A percentile compares a stretch with the other conserved stretches of the same genome.
These are phyloP conservation scores for Epithele typhae DNA, from an alignment of 768 basidiomycete genomes.

Conservation along the genomic window DNA sequence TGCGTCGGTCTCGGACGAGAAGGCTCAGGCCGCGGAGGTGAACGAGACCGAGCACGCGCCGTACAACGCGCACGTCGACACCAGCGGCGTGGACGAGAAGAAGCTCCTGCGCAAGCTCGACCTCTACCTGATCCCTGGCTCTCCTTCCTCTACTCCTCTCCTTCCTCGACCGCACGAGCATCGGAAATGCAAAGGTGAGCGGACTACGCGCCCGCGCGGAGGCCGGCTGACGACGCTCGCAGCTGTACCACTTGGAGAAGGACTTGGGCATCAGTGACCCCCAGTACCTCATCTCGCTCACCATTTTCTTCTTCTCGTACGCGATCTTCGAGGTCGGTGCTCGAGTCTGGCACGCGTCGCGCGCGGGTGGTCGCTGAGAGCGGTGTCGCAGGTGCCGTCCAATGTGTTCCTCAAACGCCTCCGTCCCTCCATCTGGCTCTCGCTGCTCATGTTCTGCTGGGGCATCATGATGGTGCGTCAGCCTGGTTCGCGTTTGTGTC, in stretches of 20 bases:
- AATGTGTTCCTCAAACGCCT: conserved; percentile 71
- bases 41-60: conserved; percentile 16
- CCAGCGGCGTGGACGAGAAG: conserved; percentile 60
- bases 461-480: conserved; percentile 65
- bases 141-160: conserved; percentile 72
- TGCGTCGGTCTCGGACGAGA: conserved; percentile 22
- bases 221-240: conserved; percentile 1
- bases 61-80: conserved; percentile 47
- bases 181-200: conserved; percentile 44
- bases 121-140: conserved; percentile 63
- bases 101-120: conserved; percentile 70
- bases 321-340: conserved; percentile 59
- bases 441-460: conserved; percentile 68
- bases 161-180: conserved; percentile 59
- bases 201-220: conserved; percentile 11
- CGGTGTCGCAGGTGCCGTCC: conserved; percentile 50
- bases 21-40: conserved; percentile 19
- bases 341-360: background rate
- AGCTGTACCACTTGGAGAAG: conserved; percentile 61
- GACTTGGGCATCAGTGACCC: conserved; percentile 58
- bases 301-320: conserved; percentile 54
- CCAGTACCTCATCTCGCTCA: conserved; percentile 63
- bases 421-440: conserved; percentile 75
- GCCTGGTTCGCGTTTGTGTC: background rate
- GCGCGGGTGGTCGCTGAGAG: too few species aligned